phyloP scores from a whole-genome alignment of 139 green algal genomes.

The Tetraselmis chui region DNA sequence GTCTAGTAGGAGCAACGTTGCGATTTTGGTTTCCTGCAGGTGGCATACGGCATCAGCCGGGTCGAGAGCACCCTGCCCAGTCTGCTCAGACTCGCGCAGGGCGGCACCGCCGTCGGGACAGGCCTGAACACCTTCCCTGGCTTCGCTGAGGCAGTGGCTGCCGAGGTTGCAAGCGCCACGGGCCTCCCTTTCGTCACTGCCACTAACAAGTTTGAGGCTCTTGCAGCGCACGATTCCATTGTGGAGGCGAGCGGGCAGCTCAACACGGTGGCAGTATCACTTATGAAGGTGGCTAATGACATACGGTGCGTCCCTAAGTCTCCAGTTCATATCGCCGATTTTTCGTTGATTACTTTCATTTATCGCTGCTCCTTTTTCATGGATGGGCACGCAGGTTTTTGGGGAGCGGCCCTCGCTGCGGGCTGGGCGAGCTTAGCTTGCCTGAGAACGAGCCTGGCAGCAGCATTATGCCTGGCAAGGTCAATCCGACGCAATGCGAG shows the following conservation, averaged over 20 bases:
- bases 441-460: constrained; percentile 95
- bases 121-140: constrained; percentile 79
- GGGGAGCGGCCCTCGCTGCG: constrained; percentile 69
- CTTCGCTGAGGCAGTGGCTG: constrained; percentile 71
- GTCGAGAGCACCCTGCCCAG: constrained; percentile 59
- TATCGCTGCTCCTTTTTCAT: too few species aligned
- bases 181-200: constrained; percentile 85
- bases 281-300: constrained; percentile 86
- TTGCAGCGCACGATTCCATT: constrained; percentile 89
- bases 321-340: too few species aligned
- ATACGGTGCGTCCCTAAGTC: constrained; percentile 24
- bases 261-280: constrained; percentile 80
- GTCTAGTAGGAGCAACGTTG: too few species aligned
- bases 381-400: constrained; percentile 9
- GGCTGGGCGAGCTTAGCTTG: constrained; percentile 87
- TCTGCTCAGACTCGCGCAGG: constrained; percentile 76
- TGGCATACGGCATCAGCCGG: constrained; percentile 70
- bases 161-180: constrained; percentile 65
- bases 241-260: constrained; percentile 76
- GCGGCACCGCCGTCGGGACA: constrained; percentile 93
- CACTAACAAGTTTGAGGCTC: constrained; percentile 95
- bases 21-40: too few species aligned
- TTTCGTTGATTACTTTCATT: too few species aligned
- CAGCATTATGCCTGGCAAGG: constrained; percentile 96
- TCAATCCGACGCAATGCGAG: constrained; percentile 98